Base-by-base conservation (phyloP, 371 early-diverging fungal genomes). In the Rhizopus stolonifer region DNA sequence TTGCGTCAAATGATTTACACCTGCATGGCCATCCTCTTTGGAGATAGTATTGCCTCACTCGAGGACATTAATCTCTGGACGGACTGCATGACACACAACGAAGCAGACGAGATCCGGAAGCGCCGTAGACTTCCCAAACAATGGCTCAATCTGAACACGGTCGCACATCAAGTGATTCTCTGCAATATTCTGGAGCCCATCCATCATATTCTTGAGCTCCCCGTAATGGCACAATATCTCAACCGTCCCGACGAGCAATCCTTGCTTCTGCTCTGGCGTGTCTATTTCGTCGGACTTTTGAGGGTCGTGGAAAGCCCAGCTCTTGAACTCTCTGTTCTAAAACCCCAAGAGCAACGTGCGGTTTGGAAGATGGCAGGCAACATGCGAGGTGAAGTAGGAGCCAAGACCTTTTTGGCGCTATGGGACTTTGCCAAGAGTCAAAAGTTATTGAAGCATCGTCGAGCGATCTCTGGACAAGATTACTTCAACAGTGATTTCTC, bases 281-380 rank as follows among this genome's bases (percentile, higher is more conserved):
- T 81, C 14, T 85, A 72, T 46, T 85, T 85, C 55, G 62, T 68
- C 8, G 71, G 73, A 2, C 45, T 86, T 7, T 54, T 88, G 9
- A 66, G 80, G 8, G 70, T 85, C 6, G 62, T 90, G 5, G 80
- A 81, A 24, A 81, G 82, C 50, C 80, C 74, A 22, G 66, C 68
- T 46, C 46, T 85, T 40, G 80, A 84, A n/a, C 68, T 85, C 2
- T 81, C 84, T 47, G 52, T 67, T 19, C 80, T 79, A 50, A 61
- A 72, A 21, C 82, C 86, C 5, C 86, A 84, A 53, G 61, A 64
- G 4, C 78, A 83, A 38, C 76, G 86, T 6, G 79, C 82, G 0
- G 71, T 81, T 2, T 77, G 80, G 72, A 76, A 84, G 36, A 64
- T 89, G 21, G 76, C 75, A 11, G 83, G 80, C 10, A 87, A 88